Evolutionary conservation across 768 basidiomycete genomes (phyloP).

Genomic region (Hericium alpestre): DNA sequence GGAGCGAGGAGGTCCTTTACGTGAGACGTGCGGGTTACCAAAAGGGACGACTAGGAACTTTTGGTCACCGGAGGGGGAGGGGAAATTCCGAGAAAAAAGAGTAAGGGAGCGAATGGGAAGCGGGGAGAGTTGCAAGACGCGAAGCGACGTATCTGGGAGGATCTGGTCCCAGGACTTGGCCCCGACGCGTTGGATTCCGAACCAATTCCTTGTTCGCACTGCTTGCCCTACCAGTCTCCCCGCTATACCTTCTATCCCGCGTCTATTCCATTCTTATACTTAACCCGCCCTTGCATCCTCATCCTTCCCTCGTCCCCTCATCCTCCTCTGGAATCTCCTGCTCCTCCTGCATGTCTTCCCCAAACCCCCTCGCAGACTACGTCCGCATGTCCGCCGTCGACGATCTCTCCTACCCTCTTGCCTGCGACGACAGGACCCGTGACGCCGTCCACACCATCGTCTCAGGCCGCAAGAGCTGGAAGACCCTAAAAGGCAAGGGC

Average conservation of each 20-base stretch:
- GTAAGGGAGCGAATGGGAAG: not conserved
- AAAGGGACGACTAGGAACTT: not conserved
- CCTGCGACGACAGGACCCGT: constrained; percentile 17
- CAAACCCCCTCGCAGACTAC: constrained; percentile 12
- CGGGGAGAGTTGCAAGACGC: not conserved
- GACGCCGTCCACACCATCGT: constrained; percentile 61
- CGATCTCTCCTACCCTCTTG: constrained; percentile 11
- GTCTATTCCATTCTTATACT: constrained; percentile 3
- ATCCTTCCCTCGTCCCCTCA: not conserved
- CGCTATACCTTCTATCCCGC: not conserved
- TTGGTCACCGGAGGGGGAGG: not conserved
- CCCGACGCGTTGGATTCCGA: not conserved
- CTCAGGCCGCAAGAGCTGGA: constrained; percentile 65
- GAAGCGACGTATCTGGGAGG: not conserved
- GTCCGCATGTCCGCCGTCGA: constrained; percentile 15
- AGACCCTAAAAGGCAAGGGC: constrained; percentile 53
- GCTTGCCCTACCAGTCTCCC: constrained; percentile 4
- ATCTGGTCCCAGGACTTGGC: not conserved
- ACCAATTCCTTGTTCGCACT: constrained; percentile 11
- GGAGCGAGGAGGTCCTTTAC: not conserved
- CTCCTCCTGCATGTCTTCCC: constrained; percentile 7
- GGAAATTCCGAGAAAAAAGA: not conserved
- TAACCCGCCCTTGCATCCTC: not conserved
- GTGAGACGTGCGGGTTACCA: not conserved
- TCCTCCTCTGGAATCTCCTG: constrained; percentile 3